Base-by-base conservation (phyloP, 1,139 yeast genomes). In the Yamadazyma trypodendri region DNA sequence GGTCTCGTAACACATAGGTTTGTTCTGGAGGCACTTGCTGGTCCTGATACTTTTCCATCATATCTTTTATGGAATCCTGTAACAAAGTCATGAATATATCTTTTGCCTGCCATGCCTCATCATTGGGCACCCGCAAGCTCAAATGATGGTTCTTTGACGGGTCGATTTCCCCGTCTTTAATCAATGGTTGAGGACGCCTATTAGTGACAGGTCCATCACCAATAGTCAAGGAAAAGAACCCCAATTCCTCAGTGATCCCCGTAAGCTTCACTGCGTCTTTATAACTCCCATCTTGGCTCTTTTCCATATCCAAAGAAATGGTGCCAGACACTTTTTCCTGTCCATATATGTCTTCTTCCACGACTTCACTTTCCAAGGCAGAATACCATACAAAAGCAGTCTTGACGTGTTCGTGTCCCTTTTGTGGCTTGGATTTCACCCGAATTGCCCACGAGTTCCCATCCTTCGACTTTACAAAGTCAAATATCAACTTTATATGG, bases 381-480 rank as follows among this genome's bases (percentile, higher is more conserved):
- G 87, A 72, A 59, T 90, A 92, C 65, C 88, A 81, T 6, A 89
- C 81, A 38, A 90, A 62, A 0, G 95, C 76, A 5, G 85, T 79
- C 12, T 77, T 68, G 10, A 70, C 64, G 17, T 68, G 51, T 45
- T 72, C 77, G 45, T 50, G 58, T 1, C 81, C 79, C 17, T 67
- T 60, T 36, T 72, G 63, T 5, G 95, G 86, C 21, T 57, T 61
- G 7, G 95, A 86, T 37, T 64, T 71, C 8, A 90, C 72, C 44
- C 82, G 76, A 11, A 79, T 74, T 0, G 80, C 95, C 97, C 97
- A 89, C 18, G 80, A 76, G 33, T 77, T 75, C 0, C 87, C 90
- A 48, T 81, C 85, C 3, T 63, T 71, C 32, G 80, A 75, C 61
- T 92, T 92, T 24, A 84, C 84, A 58, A 89, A 86, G 45, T 84